Percentiles rank a stretch among this genome's conserved stretches.
Evolutionary conservation across 1,139 yeast genomes (phyloP).

Genomic region (Hemisphaericaspora xylofermentans): DNA sequence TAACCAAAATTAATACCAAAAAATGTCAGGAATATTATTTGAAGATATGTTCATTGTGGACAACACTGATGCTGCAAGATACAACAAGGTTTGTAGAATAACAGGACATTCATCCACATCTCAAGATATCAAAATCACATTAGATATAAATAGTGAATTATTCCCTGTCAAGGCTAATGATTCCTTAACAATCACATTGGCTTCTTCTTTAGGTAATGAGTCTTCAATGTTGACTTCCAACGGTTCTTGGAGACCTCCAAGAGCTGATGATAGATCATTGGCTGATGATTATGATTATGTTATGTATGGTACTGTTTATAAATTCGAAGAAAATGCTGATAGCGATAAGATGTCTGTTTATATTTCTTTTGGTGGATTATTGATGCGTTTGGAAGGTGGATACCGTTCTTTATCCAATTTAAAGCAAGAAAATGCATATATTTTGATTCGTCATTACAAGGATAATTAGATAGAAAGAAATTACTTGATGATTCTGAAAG

Average conservation of each 20-base stretch:
- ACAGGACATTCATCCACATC: constrained; percentile 86
- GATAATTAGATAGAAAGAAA: constrained; percentile 32
- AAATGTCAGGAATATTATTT: constrained; percentile 80
- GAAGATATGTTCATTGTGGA: constrained; percentile 91
- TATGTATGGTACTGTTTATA: constrained; percentile 97
- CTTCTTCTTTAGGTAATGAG: constrained; percentile 70
- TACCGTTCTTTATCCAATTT: constrained; percentile 84
- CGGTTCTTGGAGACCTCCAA: constrained; percentile 92
- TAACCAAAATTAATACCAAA: neutral
- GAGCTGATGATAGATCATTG: constrained; percentile 74
- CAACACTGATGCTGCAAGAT: constrained; percentile 83
- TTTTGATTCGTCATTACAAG: constrained; percentile 74
- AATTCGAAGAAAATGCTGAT: constrained; percentile 84
- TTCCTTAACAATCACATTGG: constrained; percentile 84
- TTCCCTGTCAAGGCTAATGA: constrained; percentile 82
- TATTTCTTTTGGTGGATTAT: constrained; percentile 92
- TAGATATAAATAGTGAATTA: constrained; percentile 90
- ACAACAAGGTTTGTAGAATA: constrained; percentile 89
- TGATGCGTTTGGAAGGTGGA: constrained; percentile 93
- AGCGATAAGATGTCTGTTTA: constrained; percentile 81
- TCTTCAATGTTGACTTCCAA: constrained; percentile 55
- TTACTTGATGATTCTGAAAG: neutral
- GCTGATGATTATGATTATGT: constrained; percentile 98
- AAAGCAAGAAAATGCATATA: constrained; percentile 92
- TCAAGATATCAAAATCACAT: constrained; percentile 77